These are phyloP conservation scores for Saturnispora quitensis DNA, from an alignment of 805 yeast species.

Conservation along the genomic window DNA sequence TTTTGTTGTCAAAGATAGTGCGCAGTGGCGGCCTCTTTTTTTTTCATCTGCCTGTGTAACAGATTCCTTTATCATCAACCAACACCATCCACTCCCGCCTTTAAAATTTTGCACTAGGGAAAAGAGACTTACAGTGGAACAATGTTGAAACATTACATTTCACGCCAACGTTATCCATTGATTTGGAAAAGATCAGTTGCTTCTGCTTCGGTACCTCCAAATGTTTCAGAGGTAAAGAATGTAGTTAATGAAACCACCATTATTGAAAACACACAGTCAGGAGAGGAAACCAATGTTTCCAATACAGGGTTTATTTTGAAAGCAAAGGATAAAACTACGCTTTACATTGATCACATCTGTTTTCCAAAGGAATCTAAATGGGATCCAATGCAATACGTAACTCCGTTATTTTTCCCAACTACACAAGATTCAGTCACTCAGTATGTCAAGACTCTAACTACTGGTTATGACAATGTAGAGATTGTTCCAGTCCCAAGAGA, in stretches of 20 bases:
- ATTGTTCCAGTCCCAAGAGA: constrained; percentile 70
- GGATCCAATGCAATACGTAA: constrained; percentile 38
- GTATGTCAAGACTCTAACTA: constrained; percentile 28
- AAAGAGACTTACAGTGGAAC: background rate
- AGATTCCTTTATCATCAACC: background rate
- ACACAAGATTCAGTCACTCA: constrained; percentile 29
- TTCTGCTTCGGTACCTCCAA: background rate
- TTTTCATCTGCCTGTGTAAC: background rate
- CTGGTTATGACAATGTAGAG: constrained; percentile 32
- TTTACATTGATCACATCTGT: constrained; percentile 49
- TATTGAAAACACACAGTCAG: constrained; percentile 35
- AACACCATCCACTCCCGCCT: background rate
- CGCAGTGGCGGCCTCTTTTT: background rate
- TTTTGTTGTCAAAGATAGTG: background rate
- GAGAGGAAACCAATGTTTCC: constrained; percentile 45
- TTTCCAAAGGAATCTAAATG: constrained; percentile 34
- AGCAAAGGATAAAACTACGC: constrained; percentile 38
- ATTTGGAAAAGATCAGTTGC: background rate
- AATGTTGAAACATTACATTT: background rate
- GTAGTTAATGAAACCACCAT: constrained; percentile 23
- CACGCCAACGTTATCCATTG: background rate
- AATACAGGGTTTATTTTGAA: constrained; percentile 51
- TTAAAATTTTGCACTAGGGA: background rate
- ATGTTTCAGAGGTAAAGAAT: background rate
- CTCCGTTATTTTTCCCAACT: constrained; percentile 31